phyloP scores from a whole-genome alignment of 805 yeast species.

The Candida glaebosa region DNA sequence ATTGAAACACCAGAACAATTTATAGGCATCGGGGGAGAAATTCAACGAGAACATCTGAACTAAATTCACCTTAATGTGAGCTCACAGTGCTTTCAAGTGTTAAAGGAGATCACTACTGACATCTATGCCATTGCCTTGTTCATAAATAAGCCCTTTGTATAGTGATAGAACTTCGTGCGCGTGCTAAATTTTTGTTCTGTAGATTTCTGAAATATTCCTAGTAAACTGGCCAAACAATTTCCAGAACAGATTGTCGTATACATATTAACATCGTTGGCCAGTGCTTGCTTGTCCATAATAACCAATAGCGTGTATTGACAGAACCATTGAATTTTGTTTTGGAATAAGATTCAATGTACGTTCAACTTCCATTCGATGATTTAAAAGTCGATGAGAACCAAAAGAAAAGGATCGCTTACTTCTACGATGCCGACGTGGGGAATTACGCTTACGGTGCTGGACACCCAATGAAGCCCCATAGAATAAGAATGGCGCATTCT shows the following conservation, averaged over 20 bases:
- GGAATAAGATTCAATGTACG: conserved; percentile 23
- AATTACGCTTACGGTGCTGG: conserved; percentile 98
- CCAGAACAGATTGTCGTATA: no score
- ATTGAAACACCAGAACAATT: no score
- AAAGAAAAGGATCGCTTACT: conserved; percentile 42
- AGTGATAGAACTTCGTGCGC: background rate
- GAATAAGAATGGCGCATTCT: conserved; percentile 98
- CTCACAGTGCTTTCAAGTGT: no score
- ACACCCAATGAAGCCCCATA: conserved; percentile 98
- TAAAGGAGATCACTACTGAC: no score
- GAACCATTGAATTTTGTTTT: background rate
- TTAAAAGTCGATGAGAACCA: conserved; percentile 38
- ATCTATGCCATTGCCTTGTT: no score
- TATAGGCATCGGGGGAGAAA: no score
- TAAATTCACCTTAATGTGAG: no score
- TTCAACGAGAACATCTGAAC: background rate
- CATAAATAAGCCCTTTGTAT: no score
- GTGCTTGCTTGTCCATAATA: background rate
- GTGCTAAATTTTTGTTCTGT: background rate
- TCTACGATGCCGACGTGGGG: conserved; percentile 78
- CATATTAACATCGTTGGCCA: background rate
- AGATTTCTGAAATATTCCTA: background rate
- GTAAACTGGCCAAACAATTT: background rate
- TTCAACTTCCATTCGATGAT: conserved; percentile 45
- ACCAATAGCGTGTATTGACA: no score